Conservation (phyloP, 495 filamentous ascomycete genomes). For the Thermothielavioides terrestris region DNA sequence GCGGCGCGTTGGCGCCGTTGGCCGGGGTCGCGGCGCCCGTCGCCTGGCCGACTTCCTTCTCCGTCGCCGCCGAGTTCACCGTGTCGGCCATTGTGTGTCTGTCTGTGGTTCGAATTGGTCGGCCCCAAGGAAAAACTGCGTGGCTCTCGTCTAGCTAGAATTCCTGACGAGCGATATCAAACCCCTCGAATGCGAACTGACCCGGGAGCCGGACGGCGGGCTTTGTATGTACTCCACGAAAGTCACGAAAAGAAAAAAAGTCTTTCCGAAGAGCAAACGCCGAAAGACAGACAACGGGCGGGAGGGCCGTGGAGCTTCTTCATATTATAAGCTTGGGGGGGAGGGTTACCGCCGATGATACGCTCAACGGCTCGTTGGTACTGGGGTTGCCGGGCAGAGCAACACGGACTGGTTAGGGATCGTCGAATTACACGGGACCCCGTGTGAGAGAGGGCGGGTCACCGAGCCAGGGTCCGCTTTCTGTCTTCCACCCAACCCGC, state of each 20-base stretch:
- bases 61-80: not conserved
- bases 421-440: not conserved
- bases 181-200: too few species aligned
- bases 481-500: not conserved
- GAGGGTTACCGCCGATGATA: not conserved
- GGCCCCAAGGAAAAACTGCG: not conserved
- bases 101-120: not conserved
- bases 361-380: constrained; percentile 1
- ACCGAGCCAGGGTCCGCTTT: not conserved
- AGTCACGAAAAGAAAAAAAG: not conserved
- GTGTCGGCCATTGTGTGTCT: constrained; percentile 15
- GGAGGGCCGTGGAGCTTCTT: too few species aligned
- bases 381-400: constrained; percentile 3
- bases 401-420: not conserved
- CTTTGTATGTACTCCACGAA: too few species aligned
- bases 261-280: not conserved
- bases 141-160: not conserved
- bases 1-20: constrained; percentile 20
- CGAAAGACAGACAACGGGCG: not conserved
- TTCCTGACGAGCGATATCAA: not conserved
- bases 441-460: not conserved
- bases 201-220: too few species aligned
- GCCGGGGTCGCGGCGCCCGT: constrained; percentile 15
- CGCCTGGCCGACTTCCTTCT: constrained; percentile 27
- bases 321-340: constrained; percentile 11